Evolutionary conservation across 495 filamentous ascomycete species (phyloP), one percentile per base, ranked within the genome.

Genomic region (Lophiostoma macrostomum): DNA sequence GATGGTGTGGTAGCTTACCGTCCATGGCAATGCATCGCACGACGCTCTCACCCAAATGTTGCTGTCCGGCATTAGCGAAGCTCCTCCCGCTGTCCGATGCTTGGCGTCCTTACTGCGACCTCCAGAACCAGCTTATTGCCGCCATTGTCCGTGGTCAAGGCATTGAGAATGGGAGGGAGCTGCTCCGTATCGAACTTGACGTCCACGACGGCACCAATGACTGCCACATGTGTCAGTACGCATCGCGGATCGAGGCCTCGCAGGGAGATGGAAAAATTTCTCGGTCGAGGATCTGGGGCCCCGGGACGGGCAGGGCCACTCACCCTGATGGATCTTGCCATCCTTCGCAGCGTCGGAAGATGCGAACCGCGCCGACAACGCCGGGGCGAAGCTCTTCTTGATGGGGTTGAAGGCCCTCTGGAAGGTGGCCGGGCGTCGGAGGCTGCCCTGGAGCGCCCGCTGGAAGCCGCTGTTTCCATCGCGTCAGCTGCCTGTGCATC

Each of bases 21-120:
- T 98, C 93, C 93, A 98, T 98, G 76, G 93, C 94, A 94, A 98
- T 98, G 71, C 88, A 91, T 76, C 93, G 86, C 74, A 98, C 94
- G 71, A 96, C 90, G 82, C 87, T 95, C 82, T 98, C 88, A 79
- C 93, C 93, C 76, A 98, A 78, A 83, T 98, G 93, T 95, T 98
- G 93, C 90, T 96, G 69, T 38, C 46, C 44, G 41, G 20, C 28
- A 69, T 82, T 67, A 81, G 76, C 36, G 32, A 42, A 43, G 29
- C 54, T 49, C 50, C 51, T 50, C 32, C 38, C 54, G 49, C 13
- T 52, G 41, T 64, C 56, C 44, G 50, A 60, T 48, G 36, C 28
- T 49, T 59, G 43, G 45, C 46, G 30, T 50, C 70, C 90, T 71
- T 94, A 95, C 90, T 69, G 93, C 75, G 74, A 98, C 93, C 81